A percentile compares a stretch with the other conserved stretches of the same genome.
These are phyloP conservation scores for Microcos paniculata DNA, from an alignment of 345 rosid species.

Conservation along the genomic window DNA sequence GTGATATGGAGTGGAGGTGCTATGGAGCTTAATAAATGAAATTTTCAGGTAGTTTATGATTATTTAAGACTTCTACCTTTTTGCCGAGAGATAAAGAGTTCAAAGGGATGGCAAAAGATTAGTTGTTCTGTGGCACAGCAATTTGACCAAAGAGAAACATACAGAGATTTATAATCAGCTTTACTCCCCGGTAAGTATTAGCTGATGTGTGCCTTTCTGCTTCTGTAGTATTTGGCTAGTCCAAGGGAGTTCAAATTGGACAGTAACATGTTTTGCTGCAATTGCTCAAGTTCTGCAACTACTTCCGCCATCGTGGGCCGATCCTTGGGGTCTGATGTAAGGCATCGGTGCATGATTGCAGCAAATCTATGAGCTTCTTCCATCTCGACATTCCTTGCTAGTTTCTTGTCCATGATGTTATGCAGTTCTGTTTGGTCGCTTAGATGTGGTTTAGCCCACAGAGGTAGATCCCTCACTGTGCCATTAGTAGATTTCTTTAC, in stretches of 20 bases:
- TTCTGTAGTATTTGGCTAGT: neutral
- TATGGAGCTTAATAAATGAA: too few relatives aligned
- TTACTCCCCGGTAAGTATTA: neutral
- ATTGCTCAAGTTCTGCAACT: slow-evolving; percentile 21
- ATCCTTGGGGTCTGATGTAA: slow-evolving; percentile 15
- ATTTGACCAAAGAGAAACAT: neutral
- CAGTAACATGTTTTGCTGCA: slow-evolving; percentile 11
- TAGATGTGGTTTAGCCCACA: slow-evolving; percentile 30
- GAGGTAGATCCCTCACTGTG: neutral
- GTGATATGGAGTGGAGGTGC: too few relatives aligned
- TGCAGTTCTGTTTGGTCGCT: slow-evolving; percentile 17
- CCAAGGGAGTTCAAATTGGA: neutral
- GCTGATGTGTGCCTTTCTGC: neutral
- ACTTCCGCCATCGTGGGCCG: slow-evolving; percentile 30
- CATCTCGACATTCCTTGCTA: slow-evolving; percentile 17
- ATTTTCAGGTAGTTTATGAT: too few relatives aligned
- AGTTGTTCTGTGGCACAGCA: neutral
- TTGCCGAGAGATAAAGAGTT: too few relatives aligned
- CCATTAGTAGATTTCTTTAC: slow-evolving; percentile 20
- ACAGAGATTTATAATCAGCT: neutral
- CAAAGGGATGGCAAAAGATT: neutral
- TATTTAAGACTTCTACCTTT: too few relatives aligned
- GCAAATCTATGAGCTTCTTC: slow-evolving; percentile 33
- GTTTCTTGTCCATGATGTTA: slow-evolving; percentile 32
- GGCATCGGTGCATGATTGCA: slow-evolving; percentile 28